These are phyloP conservation scores for Oldenlandia corymbosa DNA, from an alignment of 257 asterid genomes.

Conservation along the genomic window DNA sequence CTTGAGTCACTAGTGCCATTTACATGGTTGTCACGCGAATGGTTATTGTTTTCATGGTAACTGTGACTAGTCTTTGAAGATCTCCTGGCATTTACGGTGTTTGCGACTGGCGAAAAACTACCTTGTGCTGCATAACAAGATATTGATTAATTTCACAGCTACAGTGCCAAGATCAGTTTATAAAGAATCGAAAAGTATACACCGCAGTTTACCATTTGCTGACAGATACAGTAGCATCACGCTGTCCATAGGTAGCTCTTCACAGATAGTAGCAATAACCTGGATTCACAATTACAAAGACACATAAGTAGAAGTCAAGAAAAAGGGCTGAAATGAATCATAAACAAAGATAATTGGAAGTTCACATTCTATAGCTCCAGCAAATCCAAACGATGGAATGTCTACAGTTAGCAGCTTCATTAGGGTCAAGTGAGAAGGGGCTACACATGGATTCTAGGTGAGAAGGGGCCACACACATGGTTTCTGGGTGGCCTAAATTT, in stretches of 20 bases:
- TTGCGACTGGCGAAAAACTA: constrained; percentile 42
- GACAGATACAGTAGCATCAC: constrained; percentile 80
- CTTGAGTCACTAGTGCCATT: constrained; percentile 37
- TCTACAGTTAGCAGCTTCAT: not conserved
- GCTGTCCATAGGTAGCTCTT: constrained; percentile 81
- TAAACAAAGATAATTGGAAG: not conserved
- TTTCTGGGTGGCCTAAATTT: not conserved
- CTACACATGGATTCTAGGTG: too few relatives aligned
- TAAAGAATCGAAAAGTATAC: constrained; percentile 12
- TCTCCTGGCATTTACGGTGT: constrained; percentile 49
- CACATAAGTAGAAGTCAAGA: not conserved
- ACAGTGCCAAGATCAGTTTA: constrained; percentile 6
- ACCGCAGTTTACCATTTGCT: constrained; percentile 54
- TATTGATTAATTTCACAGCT: constrained; percentile 1
- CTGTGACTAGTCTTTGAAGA: constrained; percentile 27
- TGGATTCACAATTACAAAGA: constrained; percentile 25
- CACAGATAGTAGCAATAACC: constrained; percentile 82
- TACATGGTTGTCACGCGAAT: constrained; percentile 42
- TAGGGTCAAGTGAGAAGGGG: too few relatives aligned
- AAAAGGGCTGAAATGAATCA: not conserved
- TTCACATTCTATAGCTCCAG: not conserved
- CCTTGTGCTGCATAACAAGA: constrained; percentile 33
- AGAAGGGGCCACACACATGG: not conserved
- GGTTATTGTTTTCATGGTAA: constrained; percentile 43
- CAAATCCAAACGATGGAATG: not conserved